These are phyloP conservation scores for Rosa multiflora DNA, from an alignment of 306 rosid species.

Conservation along the genomic window DNA sequence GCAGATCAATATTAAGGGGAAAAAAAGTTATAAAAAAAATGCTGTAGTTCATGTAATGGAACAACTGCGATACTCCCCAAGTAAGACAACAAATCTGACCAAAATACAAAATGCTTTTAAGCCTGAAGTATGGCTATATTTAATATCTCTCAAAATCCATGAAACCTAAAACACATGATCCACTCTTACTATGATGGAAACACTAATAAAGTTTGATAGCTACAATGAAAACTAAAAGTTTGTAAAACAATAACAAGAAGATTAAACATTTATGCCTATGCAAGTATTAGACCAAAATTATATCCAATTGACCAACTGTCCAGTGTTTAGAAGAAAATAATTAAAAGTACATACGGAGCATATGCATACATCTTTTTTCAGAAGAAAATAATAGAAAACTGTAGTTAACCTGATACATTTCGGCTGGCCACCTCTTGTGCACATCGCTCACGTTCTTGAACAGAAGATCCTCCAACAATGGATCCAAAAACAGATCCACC, in stretches of 20 bases:
- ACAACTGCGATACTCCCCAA: not conserved
- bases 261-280: not conserved
- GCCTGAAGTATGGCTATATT: not conserved
- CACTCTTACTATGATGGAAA: not conserved
- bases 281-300: not conserved
- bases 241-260: not conserved
- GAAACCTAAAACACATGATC: not conserved
- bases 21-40: not conserved
- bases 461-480: slow-evolving; percentile 77
- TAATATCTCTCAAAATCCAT: not conserved
- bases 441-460: slow-evolving; percentile 79
- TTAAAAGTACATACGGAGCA: not conserved
- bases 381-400: not conserved
- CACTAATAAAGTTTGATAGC: not conserved
- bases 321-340: not conserved
- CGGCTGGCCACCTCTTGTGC: slow-evolving; percentile 78
- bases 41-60: not conserved
- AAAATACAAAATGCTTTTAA: not conserved
- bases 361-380: not conserved
- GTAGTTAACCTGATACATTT: slow-evolving; percentile 67
- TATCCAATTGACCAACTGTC: not conserved
- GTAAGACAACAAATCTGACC: not conserved
- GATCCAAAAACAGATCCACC: slow-evolving; percentile 80
- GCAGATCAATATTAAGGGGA: not conserved
- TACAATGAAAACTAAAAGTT: not conserved